phyloP scores from a whole-genome alignment of 1,284 basidiomycete genomes.

The Leccinum subrobustum region DNA sequence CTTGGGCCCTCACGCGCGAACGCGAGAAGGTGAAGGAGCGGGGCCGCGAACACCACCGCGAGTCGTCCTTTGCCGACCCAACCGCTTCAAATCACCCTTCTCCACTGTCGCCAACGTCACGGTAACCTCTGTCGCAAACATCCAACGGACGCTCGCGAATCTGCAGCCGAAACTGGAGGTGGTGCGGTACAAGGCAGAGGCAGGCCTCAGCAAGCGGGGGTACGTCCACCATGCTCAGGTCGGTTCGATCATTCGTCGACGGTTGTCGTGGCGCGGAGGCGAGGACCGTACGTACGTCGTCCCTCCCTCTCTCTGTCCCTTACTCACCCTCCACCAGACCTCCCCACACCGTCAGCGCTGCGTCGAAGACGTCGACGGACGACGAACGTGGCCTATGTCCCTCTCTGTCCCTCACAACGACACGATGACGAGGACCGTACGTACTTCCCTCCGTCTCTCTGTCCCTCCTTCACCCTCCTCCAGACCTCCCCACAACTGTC shows the following conservation, averaged over 20 bases:
- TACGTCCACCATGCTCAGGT: slow-evolving; percentile 43
- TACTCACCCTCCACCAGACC: no score
- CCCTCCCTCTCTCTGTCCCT: no score
- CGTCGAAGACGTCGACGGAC: no score
- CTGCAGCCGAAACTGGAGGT: slow-evolving; percentile 51
- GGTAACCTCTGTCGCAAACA: slow-evolving; percentile 35
- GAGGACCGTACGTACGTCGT: slow-evolving; percentile 18
- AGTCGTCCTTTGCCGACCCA: neutral
- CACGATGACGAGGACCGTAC: no score
- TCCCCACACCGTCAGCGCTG: no score
- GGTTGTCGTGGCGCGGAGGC: slow-evolving; percentile 25
- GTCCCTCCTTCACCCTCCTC: no score
- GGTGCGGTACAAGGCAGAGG: slow-evolving; percentile 70
- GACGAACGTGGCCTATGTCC: no score
- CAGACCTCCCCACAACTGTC: no score
- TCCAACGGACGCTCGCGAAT: slow-evolving; percentile 48
- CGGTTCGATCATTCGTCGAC: slow-evolving; percentile 12
- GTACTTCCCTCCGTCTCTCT: no score
- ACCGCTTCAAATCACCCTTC: neutral
- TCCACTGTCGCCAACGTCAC: slow-evolving; percentile 3
- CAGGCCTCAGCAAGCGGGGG: slow-evolving; percentile 57
- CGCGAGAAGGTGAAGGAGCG: slow-evolving; percentile 5
- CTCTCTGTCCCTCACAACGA: no score
- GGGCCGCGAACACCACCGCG: neutral
- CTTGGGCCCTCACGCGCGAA: slow-evolving; percentile 39